Conservation (phyloP, 805 yeast genomes). For the Schizosaccharomyces osmophilus region DNA sequence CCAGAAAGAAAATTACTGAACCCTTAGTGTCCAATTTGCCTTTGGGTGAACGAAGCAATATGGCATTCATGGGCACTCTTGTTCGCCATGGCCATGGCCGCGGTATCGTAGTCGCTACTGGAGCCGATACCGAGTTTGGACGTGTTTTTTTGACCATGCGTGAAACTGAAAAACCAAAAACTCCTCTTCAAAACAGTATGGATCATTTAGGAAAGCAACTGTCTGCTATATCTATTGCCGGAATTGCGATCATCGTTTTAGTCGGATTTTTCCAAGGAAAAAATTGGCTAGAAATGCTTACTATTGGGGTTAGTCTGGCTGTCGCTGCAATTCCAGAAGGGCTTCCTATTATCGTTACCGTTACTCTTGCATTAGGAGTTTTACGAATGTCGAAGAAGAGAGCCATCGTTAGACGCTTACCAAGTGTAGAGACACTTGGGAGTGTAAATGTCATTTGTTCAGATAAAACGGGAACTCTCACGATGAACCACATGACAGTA, state of each 20-base stretch:
- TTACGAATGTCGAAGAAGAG: constrained; percentile 83
- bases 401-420: constrained; percentile 82
- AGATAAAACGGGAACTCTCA: constrained; percentile 76
- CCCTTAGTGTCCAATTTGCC: constrained; percentile 15
- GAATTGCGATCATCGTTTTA: constrained; percentile 76
- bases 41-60: constrained; percentile 43
- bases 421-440: constrained; percentile 86
- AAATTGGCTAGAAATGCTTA: constrained; percentile 92
- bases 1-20: constrained; percentile 42
- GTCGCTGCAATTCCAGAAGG: constrained; percentile 99
- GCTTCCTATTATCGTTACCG: constrained; percentile 90
- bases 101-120: constrained; percentile 84
- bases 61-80: constrained; percentile 92
- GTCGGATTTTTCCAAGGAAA: constrained; percentile 83
- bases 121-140: constrained; percentile 77
- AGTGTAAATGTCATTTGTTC: constrained; percentile 83
- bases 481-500: constrained; percentile 79
- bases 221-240: constrained; percentile 57
- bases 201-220: constrained; percentile 82
- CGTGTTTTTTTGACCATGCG: constrained; percentile 87
- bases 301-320: constrained; percentile 86
- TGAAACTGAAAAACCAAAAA: constrained; percentile 86
- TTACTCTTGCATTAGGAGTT: constrained; percentile 86
- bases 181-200: constrained; percentile 90
- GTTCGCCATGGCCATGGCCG: constrained; percentile 89